Conservation (phyloP, 495 filamentous ascomycete genomes). For the Trichoderma parareesei region DNA sequence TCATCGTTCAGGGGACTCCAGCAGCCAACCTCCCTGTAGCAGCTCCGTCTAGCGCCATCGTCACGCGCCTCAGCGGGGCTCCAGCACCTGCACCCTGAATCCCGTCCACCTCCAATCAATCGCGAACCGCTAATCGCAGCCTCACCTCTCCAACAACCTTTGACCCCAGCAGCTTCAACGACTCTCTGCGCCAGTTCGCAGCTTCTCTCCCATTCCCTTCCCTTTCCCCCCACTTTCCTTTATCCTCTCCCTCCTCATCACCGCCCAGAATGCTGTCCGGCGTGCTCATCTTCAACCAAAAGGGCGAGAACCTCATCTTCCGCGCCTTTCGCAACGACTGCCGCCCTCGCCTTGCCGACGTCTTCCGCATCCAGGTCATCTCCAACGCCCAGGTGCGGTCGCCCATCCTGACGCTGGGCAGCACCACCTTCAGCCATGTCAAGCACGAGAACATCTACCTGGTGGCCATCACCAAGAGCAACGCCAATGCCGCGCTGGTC, state of each 20-base stretch:
- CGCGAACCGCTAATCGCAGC: not conserved
- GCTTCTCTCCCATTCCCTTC: not conserved
- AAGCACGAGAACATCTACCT: slow-evolving; percentile 99
- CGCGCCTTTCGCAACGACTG: slow-evolving; percentile 97
- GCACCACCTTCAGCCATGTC: slow-evolving; percentile 98
- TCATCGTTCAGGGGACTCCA: not conserved
- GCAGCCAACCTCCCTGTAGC: not conserved
- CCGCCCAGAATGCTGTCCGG: slow-evolving; percentile 75
- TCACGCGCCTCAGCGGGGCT: slow-evolving; percentile 8
- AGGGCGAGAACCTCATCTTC: slow-evolving; percentile 99
- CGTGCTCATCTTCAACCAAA: slow-evolving; percentile 97
- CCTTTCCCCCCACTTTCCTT: not conserved
- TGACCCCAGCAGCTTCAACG: not conserved
- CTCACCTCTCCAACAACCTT: not conserved
- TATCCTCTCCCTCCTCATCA: not conserved
- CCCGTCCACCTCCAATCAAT: not conserved
- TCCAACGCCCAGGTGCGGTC: slow-evolving; percentile 97
- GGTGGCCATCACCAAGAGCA: slow-evolving; percentile 96
- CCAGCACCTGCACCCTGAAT: not conserved
- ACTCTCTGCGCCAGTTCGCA: not conserved
- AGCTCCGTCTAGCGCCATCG: not conserved
- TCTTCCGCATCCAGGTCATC: slow-evolving; percentile 99
- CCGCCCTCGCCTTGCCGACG: slow-evolving; percentile 90
- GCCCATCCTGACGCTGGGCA: slow-evolving; percentile 93
- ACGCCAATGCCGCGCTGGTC: slow-evolving; percentile 96